Evolutionary conservation across 768 basidiomycete genomes (phyloP), one percentile per base, ranked within the genome.

Genomic region (Pisolithus sp.): DNA sequence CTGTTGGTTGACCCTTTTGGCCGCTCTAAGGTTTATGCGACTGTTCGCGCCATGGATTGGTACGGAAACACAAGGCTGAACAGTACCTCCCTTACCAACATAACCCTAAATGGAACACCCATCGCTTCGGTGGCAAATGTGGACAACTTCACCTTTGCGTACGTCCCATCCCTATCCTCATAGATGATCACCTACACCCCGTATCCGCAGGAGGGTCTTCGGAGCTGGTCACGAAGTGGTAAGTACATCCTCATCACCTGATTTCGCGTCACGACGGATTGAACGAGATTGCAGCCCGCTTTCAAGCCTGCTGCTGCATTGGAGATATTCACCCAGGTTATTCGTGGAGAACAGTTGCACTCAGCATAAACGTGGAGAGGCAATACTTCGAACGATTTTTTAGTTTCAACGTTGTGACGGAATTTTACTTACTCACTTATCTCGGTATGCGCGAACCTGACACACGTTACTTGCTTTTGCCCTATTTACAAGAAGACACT

Each of bases 61-160:
- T 75, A 73, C 43, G 75, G 76, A 4, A 75, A 70, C 42, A 53
- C 67, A 42, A 68, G 65, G 1, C 58, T 76, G 17, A 71, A 70
- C 49, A 60, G 55, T 28, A 75, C 74, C 2, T 71, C 72, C 15
- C 70, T 74, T 17, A 73, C 57, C 5, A 82, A 83, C 53, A 82
- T 85, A 69, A 82, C 82, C 0, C 74, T 85, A 28, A 49, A 72
- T 36, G 80, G 77, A 2, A 64, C 62, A 4, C 56, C 79, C 0
- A 76, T 85, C 4, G 83, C 80, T 0, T 77, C 81, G 0, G 73
- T 83, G 13, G 76, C 81, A 60, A 83, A 84, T 46, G 77, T 85
- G 31, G 81, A 80, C 54, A 81, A 82, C 52, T 84, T 85, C 59
- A 71, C 79, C 0, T 86, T 85, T 62, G 84, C 81, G 82, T 83